A percentile compares a stretch with the other conserved stretches of the same genome.
Conservation (phyloP, 768 basidiomycete genomes). For the Tricholoma saponaceum region DNA sequence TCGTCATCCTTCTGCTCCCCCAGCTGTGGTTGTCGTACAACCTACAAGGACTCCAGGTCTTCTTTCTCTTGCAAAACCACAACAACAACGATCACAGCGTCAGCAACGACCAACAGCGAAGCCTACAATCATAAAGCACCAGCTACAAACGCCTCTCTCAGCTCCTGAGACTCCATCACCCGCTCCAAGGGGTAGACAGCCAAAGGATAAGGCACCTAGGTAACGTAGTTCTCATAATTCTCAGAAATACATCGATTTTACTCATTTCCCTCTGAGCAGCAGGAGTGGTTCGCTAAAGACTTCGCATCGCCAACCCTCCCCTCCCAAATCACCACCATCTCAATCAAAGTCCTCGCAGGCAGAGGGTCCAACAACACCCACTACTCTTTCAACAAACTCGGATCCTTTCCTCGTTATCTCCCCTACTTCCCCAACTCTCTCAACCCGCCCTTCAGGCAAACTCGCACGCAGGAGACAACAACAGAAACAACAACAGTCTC, state of each 20-base stretch:
- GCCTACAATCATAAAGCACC: constrained; percentile 18
- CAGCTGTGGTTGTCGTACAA: constrained; percentile 61
- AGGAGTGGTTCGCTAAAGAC: constrained; percentile 5
- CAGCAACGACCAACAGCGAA: constrained; percentile 33
- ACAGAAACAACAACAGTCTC: background rate
- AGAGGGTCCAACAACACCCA: constrained; percentile 50
- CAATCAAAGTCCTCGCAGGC: constrained; percentile 52
- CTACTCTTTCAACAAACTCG: constrained; percentile 24
- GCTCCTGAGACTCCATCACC: constrained; percentile 30
- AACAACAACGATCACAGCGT: constrained; percentile 32
- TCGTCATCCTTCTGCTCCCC: constrained; percentile 67
- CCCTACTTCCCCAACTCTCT: too few species aligned
- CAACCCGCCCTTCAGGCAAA: constrained; percentile 50
- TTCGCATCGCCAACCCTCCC: constrained; percentile 60
- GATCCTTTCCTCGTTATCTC: constrained; percentile 20
- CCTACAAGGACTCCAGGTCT: constrained; percentile 73
- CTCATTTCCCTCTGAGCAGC: background rate
- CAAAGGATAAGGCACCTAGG: constrained; percentile 22
- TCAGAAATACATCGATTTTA: background rate
- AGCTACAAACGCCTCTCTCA: constrained; percentile 16
- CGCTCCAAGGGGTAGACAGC: constrained; percentile 22
- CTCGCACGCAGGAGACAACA: constrained; percentile 55
- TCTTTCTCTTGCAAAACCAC: constrained; percentile 55
- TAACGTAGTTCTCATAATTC: constrained; percentile 14
- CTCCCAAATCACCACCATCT: constrained; percentile 27